Evolutionary conservation across 192 early-diverging fungal species (phyloP).

Genomic region (Podila epicladia): DNA sequence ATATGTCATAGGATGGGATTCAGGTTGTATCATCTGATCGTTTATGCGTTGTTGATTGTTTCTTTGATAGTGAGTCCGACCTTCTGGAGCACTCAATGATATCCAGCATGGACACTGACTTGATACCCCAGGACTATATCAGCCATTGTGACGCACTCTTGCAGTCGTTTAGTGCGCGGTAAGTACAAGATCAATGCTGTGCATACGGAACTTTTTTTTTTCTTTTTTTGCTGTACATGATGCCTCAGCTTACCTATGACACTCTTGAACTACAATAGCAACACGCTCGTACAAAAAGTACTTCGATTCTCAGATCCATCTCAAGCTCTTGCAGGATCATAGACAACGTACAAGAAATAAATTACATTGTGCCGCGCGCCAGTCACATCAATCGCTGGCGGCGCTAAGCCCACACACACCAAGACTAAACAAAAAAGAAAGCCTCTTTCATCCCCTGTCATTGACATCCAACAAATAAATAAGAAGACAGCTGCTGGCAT

Average conservation of each 20-base stretch:
- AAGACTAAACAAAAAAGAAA: too few species aligned
- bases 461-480: too few species aligned
- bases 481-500: too few species aligned
- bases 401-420: too few species aligned
- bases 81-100: conserved; percentile 37
- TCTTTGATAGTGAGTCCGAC: conserved; percentile 26
- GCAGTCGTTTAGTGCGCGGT: conserved; percentile 37
- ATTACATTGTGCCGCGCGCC: too few species aligned
- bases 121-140: conserved; percentile 28
- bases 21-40: background rate
- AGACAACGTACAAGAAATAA: too few species aligned
- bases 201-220: background rate
- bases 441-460: too few species aligned
- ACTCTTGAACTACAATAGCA: background rate
- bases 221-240: background rate
- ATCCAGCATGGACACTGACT: conserved; percentile 34
- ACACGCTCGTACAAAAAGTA: background rate
- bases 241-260: background rate
- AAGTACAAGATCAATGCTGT: background rate
- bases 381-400: too few species aligned
- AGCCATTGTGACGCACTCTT: conserved; percentile 29
- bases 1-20: background rate
- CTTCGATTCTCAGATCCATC: background rate
- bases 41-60: background rate
- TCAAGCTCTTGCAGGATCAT: background rate